phyloP scores from a whole-genome alignment of 768 basidiomycete genomes.

The Russula vinacea region DNA sequence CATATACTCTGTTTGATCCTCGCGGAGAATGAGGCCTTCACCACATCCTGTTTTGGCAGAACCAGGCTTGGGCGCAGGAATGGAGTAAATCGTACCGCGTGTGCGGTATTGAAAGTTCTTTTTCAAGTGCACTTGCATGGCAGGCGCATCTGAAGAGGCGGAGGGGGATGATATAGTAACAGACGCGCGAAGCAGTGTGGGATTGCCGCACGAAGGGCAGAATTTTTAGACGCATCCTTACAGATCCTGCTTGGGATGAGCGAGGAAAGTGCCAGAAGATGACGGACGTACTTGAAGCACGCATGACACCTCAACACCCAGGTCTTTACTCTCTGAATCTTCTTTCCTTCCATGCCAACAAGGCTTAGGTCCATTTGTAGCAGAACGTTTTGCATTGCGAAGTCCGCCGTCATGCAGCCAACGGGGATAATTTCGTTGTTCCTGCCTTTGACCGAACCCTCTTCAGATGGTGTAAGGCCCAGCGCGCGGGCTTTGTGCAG shows the following conservation, averaged over 20 bases:
- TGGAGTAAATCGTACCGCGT: slow-evolving; percentile 89
- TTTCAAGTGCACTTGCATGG: slow-evolving; percentile 89
- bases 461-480: slow-evolving; percentile 67
- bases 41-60: slow-evolving; percentile 80
- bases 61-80: slow-evolving; percentile 87
- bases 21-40: slow-evolving; percentile 81
- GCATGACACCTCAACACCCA: slow-evolving; percentile 98
- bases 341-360: slow-evolving; percentile 85
- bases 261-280: neutral
- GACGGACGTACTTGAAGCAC: slow-evolving; percentile 86
- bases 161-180: slow-evolving; percentile 75
- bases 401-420: slow-evolving; percentile 98
- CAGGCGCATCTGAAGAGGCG: slow-evolving; percentile 57
- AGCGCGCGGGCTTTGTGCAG: slow-evolving; percentile 86
- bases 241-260: slow-evolving; percentile 62
- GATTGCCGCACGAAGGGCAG: slow-evolving; percentile 95
- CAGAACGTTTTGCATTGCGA: slow-evolving; percentile 97
- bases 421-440: slow-evolving; percentile 50
- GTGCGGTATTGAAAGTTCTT: slow-evolving; percentile 91
- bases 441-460: slow-evolving; percentile 36
- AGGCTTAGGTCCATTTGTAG: slow-evolving; percentile 91
- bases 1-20: slow-evolving; percentile 88
- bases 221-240: slow-evolving; percentile 94
- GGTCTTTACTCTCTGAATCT: slow-evolving; percentile 86
- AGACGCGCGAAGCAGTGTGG: slow-evolving; percentile 85